Base-by-base conservation (phyloP, 208 protist species). In the Phytomonas sp. region DNA sequence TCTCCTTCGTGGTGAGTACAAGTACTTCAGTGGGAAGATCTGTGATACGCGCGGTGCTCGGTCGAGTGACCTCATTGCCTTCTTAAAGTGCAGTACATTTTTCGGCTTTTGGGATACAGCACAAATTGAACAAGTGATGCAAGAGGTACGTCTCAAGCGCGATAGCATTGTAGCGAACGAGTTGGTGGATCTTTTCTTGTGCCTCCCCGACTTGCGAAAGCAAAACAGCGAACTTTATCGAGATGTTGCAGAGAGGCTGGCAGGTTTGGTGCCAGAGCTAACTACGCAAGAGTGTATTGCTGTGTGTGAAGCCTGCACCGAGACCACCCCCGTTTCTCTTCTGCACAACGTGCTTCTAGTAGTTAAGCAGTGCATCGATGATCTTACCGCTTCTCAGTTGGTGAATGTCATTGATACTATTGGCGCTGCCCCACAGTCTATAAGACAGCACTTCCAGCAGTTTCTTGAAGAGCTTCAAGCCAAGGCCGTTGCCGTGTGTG, bases 21-120 rank as follows among this genome's bases (percentile, higher is more conserved):
- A 97, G 82, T 97, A 95, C 75, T 97, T 94, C 74, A 92, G 80
- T n/a, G 92, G 92, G 0, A 97, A 97, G 74, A 70, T 90, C 53
- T 92, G 87, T 70, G 88, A 95, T 70, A 62, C 90, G 43, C 81
- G 87, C 17, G 83, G 80, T 11, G 78, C 89, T 6, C 84, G 82
- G 0, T 61, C 76, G 9, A 68, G 78, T 33, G 92, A 95, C 74
- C 82, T 94, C 71, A 80, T 97, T 23, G 83, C 79, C 8, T 91
- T 94, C 64, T 73, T 95, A 36, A 76, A 92, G 72, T 92, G 84
- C 66, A 79, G 72, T 60, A 80, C 83, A 28, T 95, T 94, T 66
- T 97, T 97, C 68, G 89, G 89, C 61, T 97, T 97, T 69, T 95
- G 87, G 85, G 89, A 96, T 77, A 79, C 82, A 0, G 66, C 87